Percentiles rank a stretch among this genome's conserved stretches.
These are phyloP conservation scores for Phytophthora colocasiae DNA, from an alignment of 352 stramenopile genomes.

Conservation along the genomic window DNA sequence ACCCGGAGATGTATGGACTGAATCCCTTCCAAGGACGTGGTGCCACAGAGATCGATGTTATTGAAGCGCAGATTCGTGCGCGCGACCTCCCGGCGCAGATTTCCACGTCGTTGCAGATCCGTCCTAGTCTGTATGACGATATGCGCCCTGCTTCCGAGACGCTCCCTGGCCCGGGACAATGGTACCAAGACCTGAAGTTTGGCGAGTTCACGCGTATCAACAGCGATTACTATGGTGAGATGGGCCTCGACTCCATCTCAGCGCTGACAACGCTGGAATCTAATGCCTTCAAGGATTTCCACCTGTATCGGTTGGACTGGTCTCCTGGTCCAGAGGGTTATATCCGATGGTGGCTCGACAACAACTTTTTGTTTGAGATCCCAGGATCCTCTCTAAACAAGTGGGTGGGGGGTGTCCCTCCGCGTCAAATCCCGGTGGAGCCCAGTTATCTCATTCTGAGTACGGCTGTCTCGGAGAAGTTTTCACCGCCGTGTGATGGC, in stretches of 20 bases:
- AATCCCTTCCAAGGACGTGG: conserved; percentile 92
- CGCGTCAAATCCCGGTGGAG: conserved; percentile 93
- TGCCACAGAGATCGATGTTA: conserved; percentile 97
- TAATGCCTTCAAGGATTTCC: conserved; percentile 92
- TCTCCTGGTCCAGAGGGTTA: conserved; percentile 90
- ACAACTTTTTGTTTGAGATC: conserved; percentile 95
- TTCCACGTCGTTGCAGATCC: conserved; percentile 95
- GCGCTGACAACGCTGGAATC: conserved; percentile 92
- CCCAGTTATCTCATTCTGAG: conserved; percentile 98
- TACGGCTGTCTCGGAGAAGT: conserved; percentile 97
- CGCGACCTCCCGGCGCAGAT: conserved; percentile 91
- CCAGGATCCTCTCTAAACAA: conserved; percentile 85
- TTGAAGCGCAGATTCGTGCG: conserved; percentile 89
- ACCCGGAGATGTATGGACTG: conserved; percentile 91
- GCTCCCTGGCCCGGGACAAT: conserved; percentile 75
- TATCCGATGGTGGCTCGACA: conserved; percentile 95
- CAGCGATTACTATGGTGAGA: conserved; percentile 95
- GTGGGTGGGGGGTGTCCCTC: conserved; percentile 71
- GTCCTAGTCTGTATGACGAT: conserved; percentile 71
- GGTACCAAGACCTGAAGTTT: conserved; percentile 91
- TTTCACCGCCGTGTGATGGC: conserved; percentile 90
- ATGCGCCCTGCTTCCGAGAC: conserved; percentile 67
- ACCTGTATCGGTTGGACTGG: conserved; percentile 97
- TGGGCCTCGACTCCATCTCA: conserved; percentile 94
- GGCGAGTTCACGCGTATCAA: conserved; percentile 92